phyloP scores from a whole-genome alignment of 495 filamentous ascomycete species.

The Collariella sp. region DNA sequence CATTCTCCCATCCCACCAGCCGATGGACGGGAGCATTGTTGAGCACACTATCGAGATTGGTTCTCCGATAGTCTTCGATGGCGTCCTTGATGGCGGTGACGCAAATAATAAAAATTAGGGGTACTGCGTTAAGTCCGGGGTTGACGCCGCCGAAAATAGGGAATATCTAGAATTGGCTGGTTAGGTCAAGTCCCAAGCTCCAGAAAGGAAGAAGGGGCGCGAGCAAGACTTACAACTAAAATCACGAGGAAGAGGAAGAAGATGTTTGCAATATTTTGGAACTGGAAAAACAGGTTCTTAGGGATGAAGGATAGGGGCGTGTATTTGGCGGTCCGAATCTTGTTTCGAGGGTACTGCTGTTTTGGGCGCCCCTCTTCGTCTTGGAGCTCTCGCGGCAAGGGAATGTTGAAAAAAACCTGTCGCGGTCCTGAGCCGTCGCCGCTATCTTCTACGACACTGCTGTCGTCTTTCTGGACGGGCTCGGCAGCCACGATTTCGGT shows the following conservation, averaged over 20 bases:
- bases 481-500: conserved; percentile 30
- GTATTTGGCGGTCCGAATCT: conserved; percentile 96
- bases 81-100: conserved; percentile 91
- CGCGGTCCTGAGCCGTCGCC: conserved; percentile 33
- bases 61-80: conserved; percentile 95
- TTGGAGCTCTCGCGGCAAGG: conserved; percentile 65
- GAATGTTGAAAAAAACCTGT: conserved; percentile 74
- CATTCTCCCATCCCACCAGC: conserved; percentile 80
- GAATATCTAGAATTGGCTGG: conserved; percentile 61
- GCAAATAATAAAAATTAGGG: conserved; percentile 87
- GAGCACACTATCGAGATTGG: conserved; percentile 82
- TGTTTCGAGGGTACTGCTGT: conserved; percentile 73
- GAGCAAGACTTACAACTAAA: conserved; percentile 62
- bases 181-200: background rate
- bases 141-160: conserved; percentile 89
- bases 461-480: conserved; percentile 32
- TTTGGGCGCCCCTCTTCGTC: conserved; percentile 75
- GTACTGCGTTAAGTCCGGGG: conserved; percentile 81
- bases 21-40: conserved; percentile 96
- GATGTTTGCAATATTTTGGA: conserved; percentile 97
- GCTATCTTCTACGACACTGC: conserved; percentile 25
- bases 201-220: background rate
- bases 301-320: conserved; percentile 94
- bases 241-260: conserved; percentile 98
- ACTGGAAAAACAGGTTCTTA: conserved; percentile 94